Conservation (phyloP, 2,329 filamentous ascomycete genomes). For the Raffaelea deltoideospora region DNA sequence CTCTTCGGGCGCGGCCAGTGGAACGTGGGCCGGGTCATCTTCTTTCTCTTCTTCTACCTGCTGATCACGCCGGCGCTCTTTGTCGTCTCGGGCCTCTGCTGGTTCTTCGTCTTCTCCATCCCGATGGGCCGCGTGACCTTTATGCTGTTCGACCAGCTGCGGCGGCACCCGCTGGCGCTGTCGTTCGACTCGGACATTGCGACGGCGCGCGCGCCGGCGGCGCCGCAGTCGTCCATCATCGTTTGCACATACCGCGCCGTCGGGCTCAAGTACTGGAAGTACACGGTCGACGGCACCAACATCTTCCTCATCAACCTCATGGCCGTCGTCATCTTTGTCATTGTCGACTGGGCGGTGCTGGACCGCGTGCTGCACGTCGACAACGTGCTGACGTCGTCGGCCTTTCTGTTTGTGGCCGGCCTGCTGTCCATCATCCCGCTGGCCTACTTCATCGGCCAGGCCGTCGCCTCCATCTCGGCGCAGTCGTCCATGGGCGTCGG, state of each 20-base stretch:
- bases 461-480: slow-evolving; percentile 93
- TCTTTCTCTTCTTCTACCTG: slow-evolving; percentile 93
- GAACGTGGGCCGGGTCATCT: slow-evolving; percentile 87
- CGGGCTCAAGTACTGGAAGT: slow-evolving; percentile 95
- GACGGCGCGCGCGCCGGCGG: slow-evolving; percentile 54
- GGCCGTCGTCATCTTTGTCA: slow-evolving; percentile 82
- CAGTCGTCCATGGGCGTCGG: slow-evolving; percentile 98
- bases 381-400: slow-evolving; percentile 62
- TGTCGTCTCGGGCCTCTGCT: slow-evolving; percentile 75
- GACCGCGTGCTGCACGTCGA: slow-evolving; percentile 53
- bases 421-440: slow-evolving; percentile 88
- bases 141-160: slow-evolving; percentile 77
- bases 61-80: slow-evolving; percentile 77
- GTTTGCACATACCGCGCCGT: slow-evolving; percentile 95
- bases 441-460: slow-evolving; percentile 97
- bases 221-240: slow-evolving; percentile 69
- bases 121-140: slow-evolving; percentile 95
- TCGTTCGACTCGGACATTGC: slow-evolving; percentile 81
- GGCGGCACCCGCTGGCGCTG: slow-evolving; percentile 80
- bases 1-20: slow-evolving; percentile 92
- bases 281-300: slow-evolving; percentile 95
- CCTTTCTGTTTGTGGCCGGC: slow-evolving; percentile 71
- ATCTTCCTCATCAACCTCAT: slow-evolving; percentile 98
- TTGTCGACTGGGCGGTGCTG: slow-evolving; percentile 81
- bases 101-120: slow-evolving; percentile 94